These are phyloP conservation scores for Datisca glomerata DNA, from an alignment of 306 rosid species.

Conservation along the genomic window DNA sequence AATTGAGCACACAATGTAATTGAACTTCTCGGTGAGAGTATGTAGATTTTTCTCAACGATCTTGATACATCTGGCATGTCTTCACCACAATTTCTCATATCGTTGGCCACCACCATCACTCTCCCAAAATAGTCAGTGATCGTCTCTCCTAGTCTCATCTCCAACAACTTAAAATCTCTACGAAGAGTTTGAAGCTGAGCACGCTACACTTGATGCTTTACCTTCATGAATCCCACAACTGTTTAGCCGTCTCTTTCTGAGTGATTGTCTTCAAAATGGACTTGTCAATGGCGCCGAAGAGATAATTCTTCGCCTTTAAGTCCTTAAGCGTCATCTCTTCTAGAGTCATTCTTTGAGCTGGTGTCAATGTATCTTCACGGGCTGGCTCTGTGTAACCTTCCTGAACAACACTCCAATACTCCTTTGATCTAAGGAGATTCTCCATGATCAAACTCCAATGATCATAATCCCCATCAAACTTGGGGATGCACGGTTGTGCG, in stretches of 20 bases:
- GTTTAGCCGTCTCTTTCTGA: background rate
- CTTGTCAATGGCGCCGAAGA: background rate
- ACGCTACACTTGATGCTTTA: background rate
- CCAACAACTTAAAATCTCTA: background rate
- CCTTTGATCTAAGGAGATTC: too few species aligned
- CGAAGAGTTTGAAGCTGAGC: background rate
- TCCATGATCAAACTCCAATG: background rate
- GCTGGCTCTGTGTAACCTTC: background rate
- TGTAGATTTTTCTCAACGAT: background rate
- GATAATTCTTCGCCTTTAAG: too few species aligned
- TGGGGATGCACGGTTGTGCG: background rate
- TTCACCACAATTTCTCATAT: background rate
- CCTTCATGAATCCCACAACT: background rate
- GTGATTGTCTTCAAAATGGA: background rate
- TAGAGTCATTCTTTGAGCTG: background rate
- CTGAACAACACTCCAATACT: background rate
- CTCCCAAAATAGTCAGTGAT: background rate
- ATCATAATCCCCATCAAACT: background rate
- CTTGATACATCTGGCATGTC: background rate
- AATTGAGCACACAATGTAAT: too few species aligned
- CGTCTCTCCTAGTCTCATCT: background rate
- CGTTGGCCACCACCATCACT: background rate
- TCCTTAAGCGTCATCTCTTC: background rate
- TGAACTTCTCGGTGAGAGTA: background rate
- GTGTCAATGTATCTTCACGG: background rate